Evolutionary conservation across 345 rosid genomes (phyloP).

Genomic region (Cardamine occulta): DNA sequence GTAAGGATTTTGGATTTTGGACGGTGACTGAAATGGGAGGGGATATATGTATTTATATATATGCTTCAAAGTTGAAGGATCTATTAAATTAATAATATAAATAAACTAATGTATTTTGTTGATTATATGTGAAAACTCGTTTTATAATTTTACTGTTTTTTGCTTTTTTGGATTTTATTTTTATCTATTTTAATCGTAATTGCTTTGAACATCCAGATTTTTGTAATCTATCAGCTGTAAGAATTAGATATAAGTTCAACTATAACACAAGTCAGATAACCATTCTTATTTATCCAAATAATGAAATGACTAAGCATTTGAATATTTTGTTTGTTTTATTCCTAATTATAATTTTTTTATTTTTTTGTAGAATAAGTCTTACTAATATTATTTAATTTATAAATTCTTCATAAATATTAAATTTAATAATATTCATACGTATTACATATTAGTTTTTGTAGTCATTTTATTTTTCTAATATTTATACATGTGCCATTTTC

Average conservation of each 20-base stretch:
- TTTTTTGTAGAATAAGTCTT: no score
- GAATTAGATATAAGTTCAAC: background rate
- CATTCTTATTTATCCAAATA: conserved; percentile 13
- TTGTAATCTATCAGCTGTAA: conserved; percentile 22
- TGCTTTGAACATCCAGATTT: background rate
- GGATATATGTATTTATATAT: background rate
- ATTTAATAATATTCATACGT: background rate
- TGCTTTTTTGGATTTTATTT: conserved; percentile 22
- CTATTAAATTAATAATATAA: background rate
- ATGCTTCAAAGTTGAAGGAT: conserved; percentile 7
- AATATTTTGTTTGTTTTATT: no score
- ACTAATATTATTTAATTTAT: no score
- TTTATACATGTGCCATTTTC: background rate
- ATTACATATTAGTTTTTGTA: background rate
- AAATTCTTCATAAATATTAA: no score
- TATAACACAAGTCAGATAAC: conserved; percentile 3
- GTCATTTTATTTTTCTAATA: background rate
- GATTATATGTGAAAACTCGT: background rate
- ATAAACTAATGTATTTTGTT: background rate
- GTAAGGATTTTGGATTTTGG: conserved; percentile 22
- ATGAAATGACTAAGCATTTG: no score
- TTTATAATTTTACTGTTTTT: background rate
- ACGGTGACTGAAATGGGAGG: conserved; percentile 31
- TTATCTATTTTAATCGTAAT: conserved; percentile 14
- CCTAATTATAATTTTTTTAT: no score